These are phyloP conservation scores for Akebia trifoliata DNA, from an alignment of 164 flowering plant species.

Conservation along the genomic window DNA sequence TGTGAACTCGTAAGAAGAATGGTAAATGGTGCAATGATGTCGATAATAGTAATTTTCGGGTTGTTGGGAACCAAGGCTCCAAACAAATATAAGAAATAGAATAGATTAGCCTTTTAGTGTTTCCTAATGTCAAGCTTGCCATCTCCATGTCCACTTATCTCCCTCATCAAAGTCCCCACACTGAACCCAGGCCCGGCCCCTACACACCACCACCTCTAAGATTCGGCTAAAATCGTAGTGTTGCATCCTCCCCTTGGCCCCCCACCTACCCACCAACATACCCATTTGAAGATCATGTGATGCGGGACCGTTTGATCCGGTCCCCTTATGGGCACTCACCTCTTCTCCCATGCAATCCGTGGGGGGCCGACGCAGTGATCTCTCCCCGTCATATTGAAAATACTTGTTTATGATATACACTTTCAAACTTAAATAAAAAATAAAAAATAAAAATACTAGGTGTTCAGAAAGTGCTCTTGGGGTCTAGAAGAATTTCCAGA, in stretches of 20 bases:
- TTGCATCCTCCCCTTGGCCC: background rate
- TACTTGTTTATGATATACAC: too few species aligned
- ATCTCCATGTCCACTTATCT: conserved; percentile 23
- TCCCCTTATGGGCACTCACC: conserved; percentile 7
- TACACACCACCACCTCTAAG: conserved; percentile 10
- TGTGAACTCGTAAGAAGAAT: background rate
- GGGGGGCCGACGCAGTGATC: conserved; percentile 23
- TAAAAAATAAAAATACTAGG: too few species aligned
- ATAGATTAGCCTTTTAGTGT: conserved; percentile 19
- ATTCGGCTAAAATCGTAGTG: too few species aligned
- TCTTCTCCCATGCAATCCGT: conserved; percentile 10
- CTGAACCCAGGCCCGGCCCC: conserved; percentile 22
- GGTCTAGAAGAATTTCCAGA: too few species aligned
- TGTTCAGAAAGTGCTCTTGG: too few species aligned
- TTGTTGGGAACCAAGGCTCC: conserved; percentile 25
- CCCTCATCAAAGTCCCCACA: conserved; percentile 6
- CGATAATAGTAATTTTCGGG: background rate
- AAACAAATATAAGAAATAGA: conserved; percentile 11
- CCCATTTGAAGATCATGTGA: conserved; percentile 24
- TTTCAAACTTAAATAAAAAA: conserved; percentile 6
- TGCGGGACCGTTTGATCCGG: conserved; percentile 16
- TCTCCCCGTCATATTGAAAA: too few species aligned
- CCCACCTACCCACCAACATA: conserved; percentile 1
- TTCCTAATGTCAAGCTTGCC: conserved; percentile 34
- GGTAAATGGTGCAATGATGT: conserved; percentile 15